Conservation (phyloP, 2,329 filamentous ascomycete genomes). For the Colletotrichum ledebouriae region DNA sequence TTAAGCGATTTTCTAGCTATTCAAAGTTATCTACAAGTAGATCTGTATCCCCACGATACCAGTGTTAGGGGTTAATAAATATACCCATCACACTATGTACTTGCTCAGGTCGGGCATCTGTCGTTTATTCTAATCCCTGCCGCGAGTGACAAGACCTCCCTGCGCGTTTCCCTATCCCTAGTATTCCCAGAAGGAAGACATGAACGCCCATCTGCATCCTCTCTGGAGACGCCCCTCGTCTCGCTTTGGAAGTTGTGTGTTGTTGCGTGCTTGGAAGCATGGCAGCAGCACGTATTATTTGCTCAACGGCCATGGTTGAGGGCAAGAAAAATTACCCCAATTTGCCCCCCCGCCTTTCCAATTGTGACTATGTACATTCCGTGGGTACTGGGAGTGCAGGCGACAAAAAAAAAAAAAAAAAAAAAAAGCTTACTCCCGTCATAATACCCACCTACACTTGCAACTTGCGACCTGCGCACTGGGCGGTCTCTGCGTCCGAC, state of each 20-base stretch:
- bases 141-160: conserved; percentile 19
- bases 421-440: conserved; percentile 24
- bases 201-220: neutral
- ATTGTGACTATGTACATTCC: neutral
- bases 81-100: no score
- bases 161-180: conserved; percentile 16
- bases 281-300: conserved; percentile 24
- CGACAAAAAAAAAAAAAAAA: neutral
- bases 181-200: conserved; percentile 9
- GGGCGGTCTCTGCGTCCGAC: conserved; percentile 23
- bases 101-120: conserved; percentile 14
- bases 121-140: conserved; percentile 13
- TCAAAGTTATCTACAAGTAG: no score
- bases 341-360: neutral
- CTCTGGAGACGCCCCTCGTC: conserved; percentile 6
- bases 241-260: conserved; percentile 20
- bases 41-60: no score
- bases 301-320: neutral
- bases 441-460: conserved; percentile 27
- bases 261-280: conserved; percentile 22
- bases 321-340: neutral
- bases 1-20: no score
- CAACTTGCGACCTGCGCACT: conserved; percentile 19
- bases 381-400: neutral
- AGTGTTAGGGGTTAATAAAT: no score